These are phyloP conservation scores for Carex littledalei DNA, from an alignment of 176 grass and related monocot genomes.

Conservation along the genomic window DNA sequence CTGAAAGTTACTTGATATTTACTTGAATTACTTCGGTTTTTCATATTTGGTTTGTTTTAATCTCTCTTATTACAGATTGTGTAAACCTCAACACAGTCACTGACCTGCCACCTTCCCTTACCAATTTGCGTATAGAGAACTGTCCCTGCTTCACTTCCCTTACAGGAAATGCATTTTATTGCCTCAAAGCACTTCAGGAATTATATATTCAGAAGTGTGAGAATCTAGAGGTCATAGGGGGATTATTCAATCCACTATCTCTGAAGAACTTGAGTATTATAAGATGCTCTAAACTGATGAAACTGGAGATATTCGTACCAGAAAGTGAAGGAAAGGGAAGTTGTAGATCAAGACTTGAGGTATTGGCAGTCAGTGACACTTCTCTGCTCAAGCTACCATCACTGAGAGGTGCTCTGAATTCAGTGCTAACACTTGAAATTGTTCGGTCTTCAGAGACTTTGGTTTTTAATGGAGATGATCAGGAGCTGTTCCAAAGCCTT, in stretches of 20 bases:
- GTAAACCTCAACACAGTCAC: not conserved
- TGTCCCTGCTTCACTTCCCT: not conserved
- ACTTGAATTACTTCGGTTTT: too few species aligned
- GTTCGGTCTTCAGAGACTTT: not conserved
- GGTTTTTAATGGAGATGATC: slow-evolving; percentile 1
- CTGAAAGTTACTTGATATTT: too few species aligned
- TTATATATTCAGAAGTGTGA: not conserved
- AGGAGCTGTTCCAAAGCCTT: not conserved
- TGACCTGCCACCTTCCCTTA: slow-evolving; percentile 1
- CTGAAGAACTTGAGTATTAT: slow-evolving; percentile 11
- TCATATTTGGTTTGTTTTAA: too few species aligned
- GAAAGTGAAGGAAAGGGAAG: not conserved
- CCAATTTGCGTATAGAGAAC: not conserved
- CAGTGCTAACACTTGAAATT: not conserved
- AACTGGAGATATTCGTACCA: not conserved
- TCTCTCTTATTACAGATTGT: not conserved
- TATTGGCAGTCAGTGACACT: not conserved
- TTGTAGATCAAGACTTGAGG: slow-evolving; percentile 3
- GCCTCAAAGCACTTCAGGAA: not conserved
- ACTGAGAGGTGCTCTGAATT: not conserved
- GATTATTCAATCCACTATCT: slow-evolving; percentile 4
- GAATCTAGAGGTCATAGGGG: not conserved
- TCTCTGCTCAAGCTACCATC: slow-evolving; percentile 2
- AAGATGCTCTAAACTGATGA: not conserved
- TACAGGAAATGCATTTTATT: not conserved